Evolutionary conservation across 2,329 filamentous ascomycete genomes (phyloP).

Genomic region (Xylaria sp.): DNA sequence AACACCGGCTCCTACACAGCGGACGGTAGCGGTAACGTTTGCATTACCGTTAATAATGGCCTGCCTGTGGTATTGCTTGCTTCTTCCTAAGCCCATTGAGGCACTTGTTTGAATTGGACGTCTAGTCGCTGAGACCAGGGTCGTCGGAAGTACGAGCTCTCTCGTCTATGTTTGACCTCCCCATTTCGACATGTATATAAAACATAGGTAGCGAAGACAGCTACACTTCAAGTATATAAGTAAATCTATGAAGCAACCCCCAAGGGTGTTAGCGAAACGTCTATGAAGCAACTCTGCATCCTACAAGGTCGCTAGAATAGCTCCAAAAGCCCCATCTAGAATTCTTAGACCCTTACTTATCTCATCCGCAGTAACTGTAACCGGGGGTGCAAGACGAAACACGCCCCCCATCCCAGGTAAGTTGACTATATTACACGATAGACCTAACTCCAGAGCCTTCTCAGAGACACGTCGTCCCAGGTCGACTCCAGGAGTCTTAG

Average conservation of each 20-base stretch:
- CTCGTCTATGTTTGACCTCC: background rate
- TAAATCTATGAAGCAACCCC: too few species aligned
- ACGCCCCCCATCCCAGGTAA: conserved; percentile 66
- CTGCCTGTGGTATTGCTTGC: conserved; percentile 28
- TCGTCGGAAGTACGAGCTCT: background rate
- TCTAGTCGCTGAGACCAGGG: background rate
- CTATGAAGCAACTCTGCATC: background rate
- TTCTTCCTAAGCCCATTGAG: conserved; percentile 7
- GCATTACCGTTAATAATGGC: conserved; percentile 20
- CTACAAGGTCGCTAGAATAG: background rate
- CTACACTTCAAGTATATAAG: background rate
- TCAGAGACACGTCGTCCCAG: conserved; percentile 61
- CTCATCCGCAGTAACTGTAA: conserved; percentile 64
- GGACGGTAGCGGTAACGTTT: conserved; percentile 20
- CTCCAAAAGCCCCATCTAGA: conserved; percentile 65
- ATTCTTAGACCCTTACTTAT: conserved; percentile 63
- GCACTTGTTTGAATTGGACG: background rate
- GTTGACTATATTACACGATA: conserved; percentile 68
- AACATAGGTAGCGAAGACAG: background rate
- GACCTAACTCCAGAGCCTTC: conserved; percentile 61
- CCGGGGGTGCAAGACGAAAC: conserved; percentile 69
- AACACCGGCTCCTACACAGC: conserved; percentile 19
- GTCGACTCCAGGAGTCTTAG: conserved; percentile 60
- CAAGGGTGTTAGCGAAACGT: too few species aligned
- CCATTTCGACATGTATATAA: background rate